Conservation (phyloP, 2,329 filamentous ascomycete species). For the Fusarium redolens region DNA sequence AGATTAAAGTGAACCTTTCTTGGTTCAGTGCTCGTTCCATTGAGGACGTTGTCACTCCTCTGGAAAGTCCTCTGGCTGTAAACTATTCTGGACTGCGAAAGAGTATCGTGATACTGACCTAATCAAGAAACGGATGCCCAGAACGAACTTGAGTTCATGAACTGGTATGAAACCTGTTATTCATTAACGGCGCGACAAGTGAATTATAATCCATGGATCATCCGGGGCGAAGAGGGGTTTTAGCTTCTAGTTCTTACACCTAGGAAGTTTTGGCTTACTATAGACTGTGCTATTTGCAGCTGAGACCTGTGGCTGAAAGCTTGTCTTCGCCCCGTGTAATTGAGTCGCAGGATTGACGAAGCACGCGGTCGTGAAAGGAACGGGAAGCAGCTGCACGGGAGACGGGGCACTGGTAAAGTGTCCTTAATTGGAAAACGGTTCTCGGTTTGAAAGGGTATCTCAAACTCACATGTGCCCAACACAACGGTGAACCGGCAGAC, state of each 20-base stretch:
- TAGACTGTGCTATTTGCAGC: too few species aligned
- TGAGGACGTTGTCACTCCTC: too few species aligned
- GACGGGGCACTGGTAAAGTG: rapidly evolving
- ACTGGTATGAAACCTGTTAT: too few species aligned
- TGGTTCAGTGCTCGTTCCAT: too few species aligned
- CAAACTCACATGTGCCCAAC: background rate
- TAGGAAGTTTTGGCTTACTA: background rate
- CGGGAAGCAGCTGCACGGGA: background rate
- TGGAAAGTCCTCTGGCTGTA: too few species aligned
- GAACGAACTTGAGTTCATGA: too few species aligned
- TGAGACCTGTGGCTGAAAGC: background rate
- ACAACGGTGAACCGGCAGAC: background rate
- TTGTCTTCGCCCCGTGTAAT: too few species aligned
- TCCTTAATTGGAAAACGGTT: rapidly evolving
- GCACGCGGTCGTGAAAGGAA: background rate
- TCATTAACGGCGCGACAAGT: background rate
- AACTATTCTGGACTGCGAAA: too few species aligned
- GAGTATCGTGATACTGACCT: too few species aligned
- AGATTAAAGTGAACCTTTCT: too few species aligned
- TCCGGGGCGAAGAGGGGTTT: background rate
- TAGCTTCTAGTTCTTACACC: background rate
- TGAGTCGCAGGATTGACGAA: background rate
- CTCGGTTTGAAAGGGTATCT: background rate
- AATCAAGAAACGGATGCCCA: too few species aligned
- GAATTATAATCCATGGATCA: background rate